Base-by-base conservation (phyloP, 1,139 yeast genomes). In the Blastobotrys apis region DNA sequence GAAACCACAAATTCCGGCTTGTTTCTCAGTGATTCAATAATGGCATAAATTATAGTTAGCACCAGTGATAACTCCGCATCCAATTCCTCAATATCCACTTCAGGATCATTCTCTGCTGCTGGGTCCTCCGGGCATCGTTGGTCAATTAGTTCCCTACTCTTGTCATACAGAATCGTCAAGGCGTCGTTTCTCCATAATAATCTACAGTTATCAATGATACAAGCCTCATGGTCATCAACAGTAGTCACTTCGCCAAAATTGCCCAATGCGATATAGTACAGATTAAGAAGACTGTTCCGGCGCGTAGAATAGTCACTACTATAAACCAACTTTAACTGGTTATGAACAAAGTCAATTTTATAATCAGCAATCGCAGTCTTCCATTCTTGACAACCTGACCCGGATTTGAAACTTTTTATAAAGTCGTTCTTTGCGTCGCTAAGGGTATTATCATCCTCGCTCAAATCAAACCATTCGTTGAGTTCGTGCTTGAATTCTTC, bases 21-120 rank as follows among this genome's bases (percentile, higher is more conserved):
- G 12, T 52, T 53, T 12, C 74, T 44, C 25, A 65, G 53, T 1
- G 64, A 61, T 47, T 66, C 69, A 9, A 75, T 52, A 43, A 75
- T 58, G 43, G 80, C 68, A 57, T 78, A 83, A 1, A 81, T 49
- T 1, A 80, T 59, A 0, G 94, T 81, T 50, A 81, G 62, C 0
- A 74, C 53, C 41, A 69, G 64, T 49, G 68, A 67, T 1, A 76
- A 57, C 27, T 65, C 64, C 27, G 48, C 49, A 2, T 67, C 62
- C 3, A 45, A 23, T 1, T 34, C 21, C 12, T 20, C 44, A 9
- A 30, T 22, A 19, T 38, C 43, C 5, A 41, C 27, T 2, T 41
- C 44, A 10, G 41, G 43, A 6, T 44, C 49, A 3, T 31, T 36
- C 19, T 37, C 41, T 16, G 41, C 31, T 36, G 41, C 43, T 39